Conservation (phyloP, 2,329 filamentous ascomycete species). For the Rutstroemia sp. region DNA sequence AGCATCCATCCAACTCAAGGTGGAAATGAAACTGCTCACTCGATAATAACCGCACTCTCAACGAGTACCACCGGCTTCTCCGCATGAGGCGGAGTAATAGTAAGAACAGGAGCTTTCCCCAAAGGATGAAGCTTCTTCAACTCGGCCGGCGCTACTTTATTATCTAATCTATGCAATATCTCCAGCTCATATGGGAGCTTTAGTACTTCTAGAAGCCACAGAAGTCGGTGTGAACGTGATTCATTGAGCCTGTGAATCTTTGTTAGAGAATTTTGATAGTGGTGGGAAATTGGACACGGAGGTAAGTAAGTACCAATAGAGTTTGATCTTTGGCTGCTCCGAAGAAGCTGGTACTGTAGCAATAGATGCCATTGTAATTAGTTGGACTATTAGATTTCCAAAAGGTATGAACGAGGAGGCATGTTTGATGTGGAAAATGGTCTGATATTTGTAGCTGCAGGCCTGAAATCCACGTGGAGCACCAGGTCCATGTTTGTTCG, state of each 20-base stretch:
- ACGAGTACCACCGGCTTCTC: slow-evolving; percentile 57
- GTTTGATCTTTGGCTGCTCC: slow-evolving; percentile 40
- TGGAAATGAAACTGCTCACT: slow-evolving; percentile 31
- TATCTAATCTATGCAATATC: slow-evolving; percentile 61
- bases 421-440: not conserved
- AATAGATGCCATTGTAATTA: not conserved
- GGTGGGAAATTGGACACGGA: not conserved
- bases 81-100: slow-evolving; percentile 42
- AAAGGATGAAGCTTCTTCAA: slow-evolving; percentile 75
- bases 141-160: slow-evolving; percentile 62
- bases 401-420: not conserved
- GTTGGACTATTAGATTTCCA: not conserved
- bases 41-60: slow-evolving; percentile 73
- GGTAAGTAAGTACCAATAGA: slow-evolving; percentile 42
- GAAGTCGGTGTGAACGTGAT: slow-evolving; percentile 50
- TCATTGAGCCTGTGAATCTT: slow-evolving; percentile 24
- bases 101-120: slow-evolving; percentile 78
- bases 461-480: too few relatives aligned
- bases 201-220: slow-evolving; percentile 65
- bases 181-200: slow-evolving; percentile 73
- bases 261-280: slow-evolving; percentile 3
- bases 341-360: not conserved
- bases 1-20: not conserved
- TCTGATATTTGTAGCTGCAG: not conserved
- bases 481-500: too few relatives aligned